Base-by-base conservation (phyloP, 2,329 filamentous ascomycete species). In the Aspergillus versicolor region DNA sequence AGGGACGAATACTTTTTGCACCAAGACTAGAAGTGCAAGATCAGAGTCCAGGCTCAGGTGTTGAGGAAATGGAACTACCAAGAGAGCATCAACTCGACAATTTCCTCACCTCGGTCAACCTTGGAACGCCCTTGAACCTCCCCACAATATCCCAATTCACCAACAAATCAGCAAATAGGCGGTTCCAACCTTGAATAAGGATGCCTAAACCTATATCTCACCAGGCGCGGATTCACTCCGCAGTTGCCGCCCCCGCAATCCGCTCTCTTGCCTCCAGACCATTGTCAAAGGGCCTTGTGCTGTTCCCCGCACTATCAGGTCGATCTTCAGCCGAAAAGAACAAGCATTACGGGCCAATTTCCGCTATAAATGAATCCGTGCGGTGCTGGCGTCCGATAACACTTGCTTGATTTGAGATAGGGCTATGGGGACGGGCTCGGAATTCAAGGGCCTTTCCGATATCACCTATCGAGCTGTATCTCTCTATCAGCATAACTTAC, bases 401-500 rank as follows among this genome's bases (percentile, higher is more conserved):
- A 12, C 40, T 30, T 52, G 40, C 17, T 52, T 37, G 12, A n/a
- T 34, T 27, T 38, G 50, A 52, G 41, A 52, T 52, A 45, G 30
- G 50, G 30, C 15, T 42, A 27, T 21, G 15, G 11, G 7, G 13
- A 24, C 40, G 27, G 27, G 55, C 59, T 61, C 61, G 61, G 61
- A 63, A 63, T 60, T 61, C 54, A 56, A 49, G 53, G 43, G 46
- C 4, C 52, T 40, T 63, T 63, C 61, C 61, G 61, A 51, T 53
- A 54, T 46, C 48, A 56, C 48, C 52, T 56, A 56, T 56, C 43
- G 21, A 37, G 9, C 24, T 34, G 24, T 53, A 55, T 60, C 51
- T 57, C 40, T 46, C 46, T 57, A 57, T 60, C 54, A 43, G 45
- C 4, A 47, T 47, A 22, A 37, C 12, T 37, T 11, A 17, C 11